phyloP scores from a whole-genome alignment of 495 filamentous ascomycete species.

The Aspergillus bertholletiae region DNA sequence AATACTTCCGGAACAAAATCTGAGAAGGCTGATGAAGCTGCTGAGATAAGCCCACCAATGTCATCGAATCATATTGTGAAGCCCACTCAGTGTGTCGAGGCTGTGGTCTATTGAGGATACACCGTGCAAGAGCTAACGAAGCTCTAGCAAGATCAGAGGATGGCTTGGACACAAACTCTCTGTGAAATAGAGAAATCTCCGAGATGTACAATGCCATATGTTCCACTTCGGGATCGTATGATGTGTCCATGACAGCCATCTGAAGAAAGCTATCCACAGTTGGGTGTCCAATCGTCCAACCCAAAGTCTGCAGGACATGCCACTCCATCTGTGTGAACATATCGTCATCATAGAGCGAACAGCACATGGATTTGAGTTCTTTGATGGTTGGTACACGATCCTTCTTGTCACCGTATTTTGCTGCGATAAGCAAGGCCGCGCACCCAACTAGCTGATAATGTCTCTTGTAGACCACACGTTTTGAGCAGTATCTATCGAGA shows the following conservation, averaged over 20 bases:
- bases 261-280: conserved; percentile 92
- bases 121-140: conserved; percentile 79
- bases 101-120: conserved; percentile 78
- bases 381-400: conserved; percentile 92
- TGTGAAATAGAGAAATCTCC: conserved; percentile 92
- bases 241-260: conserved; percentile 60
- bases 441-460: conserved; percentile 98
- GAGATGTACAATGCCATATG: conserved; percentile 92
- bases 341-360: conserved; percentile 94
- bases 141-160: conserved; percentile 88
- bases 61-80: conserved; percentile 70
- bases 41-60: conserved; percentile 78
- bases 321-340: conserved; percentile 99
- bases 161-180: conserved; percentile 87
- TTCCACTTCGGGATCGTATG: conserved; percentile 78
- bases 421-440: conserved; percentile 90
- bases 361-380: conserved; percentile 98
- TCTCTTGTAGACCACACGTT: conserved; percentile 97
- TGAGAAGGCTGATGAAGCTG: conserved; percentile 82
- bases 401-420: conserved; percentile 98
- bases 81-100: conserved; percentile 75
- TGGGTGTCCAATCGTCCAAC: conserved; percentile 93
- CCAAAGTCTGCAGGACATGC: conserved; percentile 97
- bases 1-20: conserved; percentile 85
- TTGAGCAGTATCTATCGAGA: conserved; percentile 95